Evolutionary conservation across 169 alveolate genomes (phyloP), one percentile per base, ranked within the genome.

Genomic region (Plasmodium gonderi): DNA sequence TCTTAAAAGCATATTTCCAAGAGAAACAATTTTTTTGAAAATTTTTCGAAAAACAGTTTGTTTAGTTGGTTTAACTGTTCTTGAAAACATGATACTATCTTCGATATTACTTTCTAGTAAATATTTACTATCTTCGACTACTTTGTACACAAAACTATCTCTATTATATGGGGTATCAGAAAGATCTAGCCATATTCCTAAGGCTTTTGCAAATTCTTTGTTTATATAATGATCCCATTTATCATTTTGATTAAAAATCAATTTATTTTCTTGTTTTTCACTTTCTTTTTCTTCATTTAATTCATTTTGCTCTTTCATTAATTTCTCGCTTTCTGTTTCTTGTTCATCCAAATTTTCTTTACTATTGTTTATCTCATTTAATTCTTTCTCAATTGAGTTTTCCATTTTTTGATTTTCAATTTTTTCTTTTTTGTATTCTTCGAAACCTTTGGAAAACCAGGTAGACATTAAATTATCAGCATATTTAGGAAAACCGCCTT

Each of bases 171-270:
- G 49, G 17, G 33, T 42, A 77, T 92, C 83, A 29, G 94, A 91
- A 5, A 95, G 14, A 7, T 95, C 96, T 29, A 95, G 85, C 95
- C 95, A 95, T 51, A 75, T 17, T 12, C 91, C 91, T 60, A 87
- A 94, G 0, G 95, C 95, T 42, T 92, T 94, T 49, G 90, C 83
- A 36, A 92, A 93, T 40, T 79, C 90, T 31, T 91, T 72, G 79
- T 94, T 95, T 33, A 95, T 83, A 82, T 92, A 80, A 38, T 94
- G 95, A 82, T 95, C 96, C 97, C 97, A 95, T 51, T 93, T 94
- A 31, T 94, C 95, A 38, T 94, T 81, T 80, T 95, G 95, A 29
- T 85, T 92, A 68, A 83, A 80, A 36, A 92, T 83, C n/a, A 93
- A 79, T 75, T 83, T 91, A 20, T 90, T 91, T 38, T 93, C 89